A percentile compares a stretch with the other conserved stretches of the same genome.
phyloP scores from a whole-genome alignment of 106 monocot genomes.

The Apostasia shenzhenica region DNA sequence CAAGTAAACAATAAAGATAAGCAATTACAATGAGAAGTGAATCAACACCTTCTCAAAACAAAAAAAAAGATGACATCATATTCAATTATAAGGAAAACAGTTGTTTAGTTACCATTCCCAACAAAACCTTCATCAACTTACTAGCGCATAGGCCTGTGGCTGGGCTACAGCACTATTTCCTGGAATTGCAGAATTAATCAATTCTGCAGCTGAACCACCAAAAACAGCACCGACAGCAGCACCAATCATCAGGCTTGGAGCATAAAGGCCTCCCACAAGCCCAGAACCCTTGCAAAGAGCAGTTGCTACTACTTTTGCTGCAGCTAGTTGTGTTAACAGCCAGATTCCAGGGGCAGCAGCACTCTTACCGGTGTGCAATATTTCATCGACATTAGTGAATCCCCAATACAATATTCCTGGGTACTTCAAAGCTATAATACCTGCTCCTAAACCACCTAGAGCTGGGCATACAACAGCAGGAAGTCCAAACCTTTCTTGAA shows the following conservation, averaged over 20 bases:
- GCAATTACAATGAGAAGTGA: too few species aligned
- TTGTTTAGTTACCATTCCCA: too few species aligned
- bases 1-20: too few species aligned
- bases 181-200: constrained; percentile 93
- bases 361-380: constrained; percentile 80
- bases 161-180: constrained; percentile 97
- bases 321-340: constrained; percentile 92
- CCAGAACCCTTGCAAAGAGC: constrained; percentile 99
- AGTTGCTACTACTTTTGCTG: constrained; percentile 93
- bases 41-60: too few species aligned
- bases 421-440: constrained; percentile 78
- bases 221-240: constrained; percentile 99
- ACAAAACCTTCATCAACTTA: constrained; percentile 27
- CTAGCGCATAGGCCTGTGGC: constrained; percentile 98
- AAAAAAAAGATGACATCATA: too few species aligned
- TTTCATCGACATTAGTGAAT: constrained; percentile 89
- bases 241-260: constrained; percentile 99
- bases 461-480: constrained; percentile 74
- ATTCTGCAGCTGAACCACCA: constrained; percentile 93
- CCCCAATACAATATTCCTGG: constrained; percentile 90
- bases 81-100: too few species aligned
- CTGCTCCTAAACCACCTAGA: constrained; percentile 83
- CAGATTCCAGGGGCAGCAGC: constrained; percentile 99
- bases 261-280: constrained; percentile 98
- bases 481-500: constrained; percentile 52